Percentiles rank a stretch among this genome's conserved stretches.
phyloP scores from a whole-genome alignment of 1,284 basidiomycete species.

The Puccinia novopanici region DNA sequence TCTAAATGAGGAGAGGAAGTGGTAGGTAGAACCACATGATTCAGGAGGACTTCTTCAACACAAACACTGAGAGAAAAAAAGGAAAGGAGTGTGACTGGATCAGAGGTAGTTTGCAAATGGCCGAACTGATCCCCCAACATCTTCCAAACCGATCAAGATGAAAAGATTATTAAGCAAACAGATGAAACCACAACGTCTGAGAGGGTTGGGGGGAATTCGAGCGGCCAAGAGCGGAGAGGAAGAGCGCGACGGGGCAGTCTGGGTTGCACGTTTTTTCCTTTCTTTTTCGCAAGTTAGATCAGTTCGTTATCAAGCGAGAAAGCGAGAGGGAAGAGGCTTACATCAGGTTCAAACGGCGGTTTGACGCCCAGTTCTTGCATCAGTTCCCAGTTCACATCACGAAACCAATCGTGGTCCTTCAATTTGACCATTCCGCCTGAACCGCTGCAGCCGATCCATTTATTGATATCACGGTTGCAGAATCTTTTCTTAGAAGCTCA shows the following conservation, averaged over 20 bases:
- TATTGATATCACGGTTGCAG: slow-evolving; percentile 79
- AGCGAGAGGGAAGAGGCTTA: slow-evolving; percentile 61
- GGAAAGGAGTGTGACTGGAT: background rate
- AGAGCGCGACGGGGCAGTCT: background rate
- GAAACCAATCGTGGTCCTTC: slow-evolving; percentile 62
- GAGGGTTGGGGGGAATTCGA: background rate
- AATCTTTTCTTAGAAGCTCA: slow-evolving; percentile 63
- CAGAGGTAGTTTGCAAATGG: background rate
- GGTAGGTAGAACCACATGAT: background rate
- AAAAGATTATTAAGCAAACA: background rate
- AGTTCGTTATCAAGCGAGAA: background rate
- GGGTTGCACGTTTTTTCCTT: background rate
- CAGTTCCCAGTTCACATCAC: slow-evolving; percentile 80
- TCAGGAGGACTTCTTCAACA: background rate
- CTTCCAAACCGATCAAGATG: background rate
- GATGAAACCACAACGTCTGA: background rate
- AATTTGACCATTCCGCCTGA: slow-evolving; percentile 65
- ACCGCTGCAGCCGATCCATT: slow-evolving; percentile 77
- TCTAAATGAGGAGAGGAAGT: background rate
- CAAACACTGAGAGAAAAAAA: background rate
- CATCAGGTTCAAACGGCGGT: slow-evolving; percentile 90
- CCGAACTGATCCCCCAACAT: background rate
- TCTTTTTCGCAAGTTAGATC: background rate
- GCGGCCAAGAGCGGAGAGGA: too few relatives aligned
- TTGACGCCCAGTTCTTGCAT: slow-evolving; percentile 76